Conservation (phyloP, 257 asterid species). For the Primulina eburnea region DNA sequence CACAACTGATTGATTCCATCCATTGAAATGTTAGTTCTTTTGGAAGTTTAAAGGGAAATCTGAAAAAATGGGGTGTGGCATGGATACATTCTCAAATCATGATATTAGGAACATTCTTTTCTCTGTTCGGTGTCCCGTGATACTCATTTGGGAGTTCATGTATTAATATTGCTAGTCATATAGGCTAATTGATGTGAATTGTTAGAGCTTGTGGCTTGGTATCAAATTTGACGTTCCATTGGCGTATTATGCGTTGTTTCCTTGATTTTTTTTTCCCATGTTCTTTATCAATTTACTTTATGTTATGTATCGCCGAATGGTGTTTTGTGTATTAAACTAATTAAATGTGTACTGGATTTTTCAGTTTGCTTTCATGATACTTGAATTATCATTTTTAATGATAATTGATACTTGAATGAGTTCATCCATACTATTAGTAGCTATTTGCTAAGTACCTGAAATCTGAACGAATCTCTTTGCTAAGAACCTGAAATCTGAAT, state of each 20-base stretch:
- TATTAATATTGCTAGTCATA: too few relatives aligned
- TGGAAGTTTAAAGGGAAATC: background rate
- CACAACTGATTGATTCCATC: background rate
- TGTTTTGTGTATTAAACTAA: too few relatives aligned
- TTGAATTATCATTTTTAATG: background rate
- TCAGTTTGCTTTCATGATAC: slow-evolving; percentile 1
- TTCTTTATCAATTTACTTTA: background rate
- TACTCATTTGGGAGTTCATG: too few relatives aligned
- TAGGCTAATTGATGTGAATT: background rate
- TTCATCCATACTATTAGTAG: too few relatives aligned
- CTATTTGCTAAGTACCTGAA: background rate
- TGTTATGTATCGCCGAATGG: too few relatives aligned
- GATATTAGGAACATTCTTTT: background rate
- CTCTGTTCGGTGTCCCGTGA: background rate
- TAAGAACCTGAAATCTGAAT: background rate
- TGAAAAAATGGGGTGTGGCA: background rate
- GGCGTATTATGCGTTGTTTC: background rate
- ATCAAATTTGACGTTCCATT: background rate
- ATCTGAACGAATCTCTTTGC: too few relatives aligned
- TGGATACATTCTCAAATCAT: background rate
- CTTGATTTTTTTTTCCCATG: background rate
- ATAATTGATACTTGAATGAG: background rate
- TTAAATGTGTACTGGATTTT: background rate
- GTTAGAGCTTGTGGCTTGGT: background rate
- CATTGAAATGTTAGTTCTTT: background rate